phyloP scores from a whole-genome alignment of 768 basidiomycete genomes.

The Auriscalpium vulgare region DNA sequence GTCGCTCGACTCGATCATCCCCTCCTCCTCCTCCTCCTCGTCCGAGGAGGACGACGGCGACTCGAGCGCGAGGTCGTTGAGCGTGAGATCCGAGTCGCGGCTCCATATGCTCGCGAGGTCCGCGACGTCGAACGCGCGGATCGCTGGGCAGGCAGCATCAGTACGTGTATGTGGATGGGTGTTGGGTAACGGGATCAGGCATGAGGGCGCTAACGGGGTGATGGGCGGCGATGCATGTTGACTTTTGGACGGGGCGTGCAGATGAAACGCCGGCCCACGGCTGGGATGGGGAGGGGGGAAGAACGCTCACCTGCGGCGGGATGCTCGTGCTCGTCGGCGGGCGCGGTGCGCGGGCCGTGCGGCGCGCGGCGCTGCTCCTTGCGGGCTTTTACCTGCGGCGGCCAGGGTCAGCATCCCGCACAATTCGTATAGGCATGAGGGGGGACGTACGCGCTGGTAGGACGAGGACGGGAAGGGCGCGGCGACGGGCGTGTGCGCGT shows the following conservation, averaged over 20 bases:
- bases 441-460: not conserved
- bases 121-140: constrained; percentile 11
- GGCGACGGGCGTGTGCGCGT: not conserved
- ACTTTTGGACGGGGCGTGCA: too few species aligned
- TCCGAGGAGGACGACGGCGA: not conserved
- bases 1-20: too few species aligned
- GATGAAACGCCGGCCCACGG: too few species aligned
- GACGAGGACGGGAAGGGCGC: not conserved
- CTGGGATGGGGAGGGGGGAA: not conserved
- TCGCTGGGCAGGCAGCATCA: not conserved
- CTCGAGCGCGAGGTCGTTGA: constrained; percentile 10
- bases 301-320: not conserved
- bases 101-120: constrained; percentile 12
- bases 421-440: not conserved
- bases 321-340: not conserved
- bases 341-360: not conserved
- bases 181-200: not conserved
- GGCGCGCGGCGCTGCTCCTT: not conserved
- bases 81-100: constrained; percentile 8
- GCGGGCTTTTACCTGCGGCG: not conserved
- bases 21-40: too few species aligned
- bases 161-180: not conserved
- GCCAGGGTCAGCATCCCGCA: not conserved
- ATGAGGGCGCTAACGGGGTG: not conserved
- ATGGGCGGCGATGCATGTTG: not conserved